A percentile compares a stretch with the other conserved stretches of the same genome.
phyloP scores from a whole-genome alignment of 371 early-diverging fungal genomes.

The Mortierella sp. region DNA sequence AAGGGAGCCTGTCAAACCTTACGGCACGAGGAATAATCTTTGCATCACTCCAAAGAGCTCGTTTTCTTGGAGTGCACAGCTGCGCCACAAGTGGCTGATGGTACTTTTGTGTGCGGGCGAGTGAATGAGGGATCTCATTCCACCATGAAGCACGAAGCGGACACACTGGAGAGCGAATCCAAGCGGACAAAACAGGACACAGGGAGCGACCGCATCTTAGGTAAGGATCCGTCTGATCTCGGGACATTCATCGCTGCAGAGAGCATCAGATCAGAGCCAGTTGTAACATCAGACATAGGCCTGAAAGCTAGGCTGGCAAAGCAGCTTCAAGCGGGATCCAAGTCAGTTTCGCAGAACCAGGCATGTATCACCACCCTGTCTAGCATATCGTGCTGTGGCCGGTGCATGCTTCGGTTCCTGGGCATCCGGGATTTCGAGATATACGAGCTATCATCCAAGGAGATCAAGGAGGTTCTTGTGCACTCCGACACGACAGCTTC shows the following conservation, averaged over 20 bases:
- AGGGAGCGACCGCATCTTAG: conserved; percentile 1
- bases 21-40: no score
- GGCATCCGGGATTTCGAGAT: conserved; percentile 36
- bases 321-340: conserved; percentile 7
- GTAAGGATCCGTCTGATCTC: conserved; percentile 7
- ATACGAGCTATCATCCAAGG: conserved; percentile 31
- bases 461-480: conserved; percentile 24
- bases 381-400: conserved; percentile 34
- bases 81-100: no score
- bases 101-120: no score
- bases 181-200: conserved; percentile 29
- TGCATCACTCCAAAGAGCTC: no score
- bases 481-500: neutral
- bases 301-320: conserved; percentile 20
- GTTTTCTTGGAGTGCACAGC: no score
- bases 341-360: conserved; percentile 1
- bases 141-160: conserved; percentile 24
- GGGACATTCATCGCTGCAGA: neutral
- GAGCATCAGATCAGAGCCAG: neutral
- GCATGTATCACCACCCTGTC: conserved; percentile 21
- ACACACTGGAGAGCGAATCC: conserved; percentile 12
- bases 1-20: no score
- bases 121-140: no score
- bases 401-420: conserved; percentile 43
- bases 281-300: no score